These are phyloP conservation scores for Exidia glandulosa DNA, from an alignment of 768 basidiomycete species.

Conservation along the genomic window DNA sequence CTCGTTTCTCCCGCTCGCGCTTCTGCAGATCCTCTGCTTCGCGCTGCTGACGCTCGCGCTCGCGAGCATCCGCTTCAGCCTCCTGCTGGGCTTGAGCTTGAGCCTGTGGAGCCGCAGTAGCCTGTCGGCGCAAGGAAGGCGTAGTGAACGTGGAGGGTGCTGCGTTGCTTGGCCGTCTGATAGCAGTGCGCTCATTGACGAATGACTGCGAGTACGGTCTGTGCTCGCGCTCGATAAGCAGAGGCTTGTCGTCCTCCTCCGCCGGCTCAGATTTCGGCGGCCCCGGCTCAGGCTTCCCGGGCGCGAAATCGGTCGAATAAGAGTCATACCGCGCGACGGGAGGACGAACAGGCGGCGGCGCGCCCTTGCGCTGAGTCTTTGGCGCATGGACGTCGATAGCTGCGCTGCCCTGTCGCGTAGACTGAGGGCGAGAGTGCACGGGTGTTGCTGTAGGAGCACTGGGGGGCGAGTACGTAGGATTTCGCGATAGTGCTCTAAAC, in stretches of 20 bases:
- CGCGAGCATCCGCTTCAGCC: neutral
- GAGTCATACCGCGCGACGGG: neutral
- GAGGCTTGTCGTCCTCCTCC: too few species aligned
- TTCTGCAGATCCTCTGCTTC: conserved; percentile 21
- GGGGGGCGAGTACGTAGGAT: neutral
- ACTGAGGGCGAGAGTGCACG: neutral
- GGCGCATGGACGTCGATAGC: neutral
- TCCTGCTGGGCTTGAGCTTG: neutral
- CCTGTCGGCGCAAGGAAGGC: too few species aligned
- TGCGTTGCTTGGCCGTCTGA: too few species aligned
- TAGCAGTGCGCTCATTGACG: too few species aligned
- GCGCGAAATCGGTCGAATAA: neutral
- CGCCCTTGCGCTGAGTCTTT: too few species aligned
- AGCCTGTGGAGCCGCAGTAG: neutral
- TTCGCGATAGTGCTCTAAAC: too few species aligned
- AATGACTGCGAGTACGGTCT: too few species aligned
- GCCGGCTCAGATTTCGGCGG: too few species aligned
- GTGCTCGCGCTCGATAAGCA: too few species aligned
- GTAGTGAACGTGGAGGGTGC: too few species aligned
- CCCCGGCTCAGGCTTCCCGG: too few species aligned
- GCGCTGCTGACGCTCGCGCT: conserved; percentile 8
- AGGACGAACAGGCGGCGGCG: neutral
- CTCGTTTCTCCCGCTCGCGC: conserved; percentile 5
- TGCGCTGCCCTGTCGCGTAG: neutral
- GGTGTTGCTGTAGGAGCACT: neutral